Evolutionary conservation across 2,329 filamentous ascomycete genomes (phyloP).

Genomic region (Phialophora chinensis): DNA sequence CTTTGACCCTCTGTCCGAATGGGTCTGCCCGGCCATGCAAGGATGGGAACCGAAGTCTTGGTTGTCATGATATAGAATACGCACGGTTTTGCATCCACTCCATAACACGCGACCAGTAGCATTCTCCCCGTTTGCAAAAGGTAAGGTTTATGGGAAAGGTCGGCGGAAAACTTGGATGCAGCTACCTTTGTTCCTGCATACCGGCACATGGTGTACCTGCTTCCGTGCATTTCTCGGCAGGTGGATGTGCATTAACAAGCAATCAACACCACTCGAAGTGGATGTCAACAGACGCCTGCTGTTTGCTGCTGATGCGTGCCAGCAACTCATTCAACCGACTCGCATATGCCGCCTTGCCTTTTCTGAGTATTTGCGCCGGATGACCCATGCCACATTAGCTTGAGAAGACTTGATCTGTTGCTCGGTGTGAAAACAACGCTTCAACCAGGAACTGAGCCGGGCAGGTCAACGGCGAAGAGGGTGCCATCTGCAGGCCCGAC

Average conservation of each 20-base stretch:
- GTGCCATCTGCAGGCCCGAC: not conserved
- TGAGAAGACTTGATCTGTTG: not conserved
- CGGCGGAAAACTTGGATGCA: slow-evolving; percentile 2
- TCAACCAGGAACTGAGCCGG: not conserved
- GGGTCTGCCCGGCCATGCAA: not conserved
- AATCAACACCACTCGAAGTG: not conserved
- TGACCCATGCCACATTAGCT: not conserved
- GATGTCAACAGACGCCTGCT: not conserved
- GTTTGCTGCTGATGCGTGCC: not conserved
- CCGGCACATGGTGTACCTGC: slow-evolving; percentile 7
- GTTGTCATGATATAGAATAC: slow-evolving; percentile 31
- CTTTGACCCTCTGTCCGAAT: not conserved
- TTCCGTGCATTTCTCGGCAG: slow-evolving; percentile 2
- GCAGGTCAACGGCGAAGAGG: not conserved
- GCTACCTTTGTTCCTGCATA: slow-evolving; percentile 7
- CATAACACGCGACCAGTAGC: slow-evolving; percentile 29
- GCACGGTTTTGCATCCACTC: slow-evolving; percentile 24
- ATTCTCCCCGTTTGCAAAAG: slow-evolving; percentile 18
- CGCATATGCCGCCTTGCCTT: slow-evolving; percentile 1
- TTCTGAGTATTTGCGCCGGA: slow-evolving; percentile 6
- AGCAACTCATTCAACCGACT: not conserved
- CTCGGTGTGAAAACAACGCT: not conserved
- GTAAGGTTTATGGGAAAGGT: not conserved
- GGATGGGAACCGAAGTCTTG: slow-evolving; percentile 17
- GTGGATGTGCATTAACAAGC: not conserved